These are phyloP conservation scores for Globisporangium alternatum DNA, from an alignment of 352 stramenopile species.

Conservation along the genomic window DNA sequence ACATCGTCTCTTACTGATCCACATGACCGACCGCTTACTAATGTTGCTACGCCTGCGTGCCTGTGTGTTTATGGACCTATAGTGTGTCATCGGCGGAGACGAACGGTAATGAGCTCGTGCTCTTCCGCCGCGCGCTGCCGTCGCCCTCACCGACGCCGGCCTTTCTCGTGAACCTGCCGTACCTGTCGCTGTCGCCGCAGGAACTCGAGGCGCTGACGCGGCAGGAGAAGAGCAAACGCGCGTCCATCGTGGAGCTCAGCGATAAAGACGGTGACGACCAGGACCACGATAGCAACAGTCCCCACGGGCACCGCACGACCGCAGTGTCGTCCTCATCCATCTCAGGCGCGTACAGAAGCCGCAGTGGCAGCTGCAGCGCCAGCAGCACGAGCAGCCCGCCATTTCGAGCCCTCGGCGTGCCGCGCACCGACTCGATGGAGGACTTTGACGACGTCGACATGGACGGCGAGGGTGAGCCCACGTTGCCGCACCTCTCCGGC, in stretches of 20 bases:
- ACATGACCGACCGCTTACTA: neutral
- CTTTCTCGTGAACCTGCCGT: conserved; percentile 28
- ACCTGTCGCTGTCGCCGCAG: conserved; percentile 41
- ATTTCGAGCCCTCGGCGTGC: conserved; percentile 37
- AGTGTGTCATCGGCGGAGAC: conserved; percentile 8
- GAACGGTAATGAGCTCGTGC: conserved; percentile 35
- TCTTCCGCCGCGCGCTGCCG: conserved; percentile 25
- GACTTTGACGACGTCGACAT: conserved; percentile 47
- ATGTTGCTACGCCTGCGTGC: neutral
- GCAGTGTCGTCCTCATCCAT: neutral
- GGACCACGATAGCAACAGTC: conserved; percentile 14
- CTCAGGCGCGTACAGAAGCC: conserved; percentile 8
- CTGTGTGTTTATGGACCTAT: neutral
- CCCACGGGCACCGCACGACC: neutral
- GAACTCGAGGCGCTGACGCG: conserved; percentile 43
- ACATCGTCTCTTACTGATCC: neutral
- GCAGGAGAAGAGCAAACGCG: conserved; percentile 29
- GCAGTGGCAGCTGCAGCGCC: conserved; percentile 28
- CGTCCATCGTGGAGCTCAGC: neutral
- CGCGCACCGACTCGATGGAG: conserved; percentile 27
- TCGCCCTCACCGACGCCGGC: conserved; percentile 10
- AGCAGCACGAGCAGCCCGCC: conserved; percentile 26
- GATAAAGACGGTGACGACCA: conserved; percentile 15
- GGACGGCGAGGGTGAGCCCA: conserved; percentile 24
- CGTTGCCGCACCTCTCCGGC: conserved; percentile 33